Percentiles rank a stretch among this genome's conserved stretches.
phyloP scores from a whole-genome alignment of 2,329 filamentous ascomycete species.

The Mollisiaceae sp. region DNA sequence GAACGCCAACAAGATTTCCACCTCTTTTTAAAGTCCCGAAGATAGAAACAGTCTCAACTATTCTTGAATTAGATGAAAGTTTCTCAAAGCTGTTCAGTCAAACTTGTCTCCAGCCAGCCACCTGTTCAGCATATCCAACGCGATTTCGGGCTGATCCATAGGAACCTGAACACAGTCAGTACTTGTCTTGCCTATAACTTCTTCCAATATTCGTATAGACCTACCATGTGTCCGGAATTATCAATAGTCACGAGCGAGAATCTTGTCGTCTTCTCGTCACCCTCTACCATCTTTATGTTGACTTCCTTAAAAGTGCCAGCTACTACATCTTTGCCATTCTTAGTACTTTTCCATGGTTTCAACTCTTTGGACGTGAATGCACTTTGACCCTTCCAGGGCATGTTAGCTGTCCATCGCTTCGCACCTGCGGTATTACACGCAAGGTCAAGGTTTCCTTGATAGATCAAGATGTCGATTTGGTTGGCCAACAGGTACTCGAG shows the following conservation, averaged over 20 bases:
- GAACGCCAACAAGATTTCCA: background rate
- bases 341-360: constrained; percentile 31
- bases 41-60: background rate
- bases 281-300: constrained; percentile 31
- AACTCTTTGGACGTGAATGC: constrained; percentile 46
- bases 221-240: constrained; percentile 49
- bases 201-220: background rate
- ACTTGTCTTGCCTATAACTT: background rate
- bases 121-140: constrained; percentile 33
- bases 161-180: constrained; percentile 27
- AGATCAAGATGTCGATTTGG: constrained; percentile 69
- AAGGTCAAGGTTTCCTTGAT: constrained; percentile 69
- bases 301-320: constrained; percentile 32
- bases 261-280: constrained; percentile 32
- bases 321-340: constrained; percentile 22
- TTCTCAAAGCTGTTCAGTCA: constrained; percentile 11
- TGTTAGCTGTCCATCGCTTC: constrained; percentile 46
- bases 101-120: constrained; percentile 32
- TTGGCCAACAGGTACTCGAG: constrained; percentile 64
- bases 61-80: background rate
- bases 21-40: background rate
- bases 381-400: constrained; percentile 51
- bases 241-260: constrained; percentile 43
- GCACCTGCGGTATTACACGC: constrained; percentile 54
- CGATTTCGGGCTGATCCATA: constrained; percentile 34